Evolutionary conservation across 1,284 basidiomycete genomes (phyloP), one percentile per base, ranked within the genome.

Genomic region (Volvariella volvacea): DNA sequence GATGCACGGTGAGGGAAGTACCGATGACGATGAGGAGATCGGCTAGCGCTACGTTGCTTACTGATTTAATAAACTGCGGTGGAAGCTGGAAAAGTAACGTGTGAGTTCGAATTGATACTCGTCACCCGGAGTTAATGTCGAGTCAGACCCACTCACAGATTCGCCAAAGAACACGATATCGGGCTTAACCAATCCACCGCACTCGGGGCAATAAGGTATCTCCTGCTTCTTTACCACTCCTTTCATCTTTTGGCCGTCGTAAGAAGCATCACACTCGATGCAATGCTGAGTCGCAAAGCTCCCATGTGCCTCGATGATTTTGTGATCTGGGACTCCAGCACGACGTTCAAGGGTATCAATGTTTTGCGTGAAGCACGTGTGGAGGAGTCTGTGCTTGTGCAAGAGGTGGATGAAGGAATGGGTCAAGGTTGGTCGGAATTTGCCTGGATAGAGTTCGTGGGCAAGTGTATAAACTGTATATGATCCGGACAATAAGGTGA

Each of bases 131-230:
- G 41, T 32, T 44, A 15, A 45, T 45, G 7, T 38, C 12, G 28
- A 32, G n/a, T n/a, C n/a, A n/a, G n/a, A n/a, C n/a, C 20, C 19
- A 64, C 79, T 22, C 55, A 85, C 85, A 36, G 70, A 55, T 65
- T 95, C 92, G 39, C 92, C 92, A 57, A 95, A 95, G 66, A 96
- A 94, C n/a, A 94, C 89, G 39, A 95, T 95, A 56, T 94, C 87
- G 3, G 92, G 92, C 63, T 94, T 94, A 31, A 92, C 84, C 28
- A 90, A 67, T 0, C 88, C 88, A 0, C 65, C 66, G 55, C 88
- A 92, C 6, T 56, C 50, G 43, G 71, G 66, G 59, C 90, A 92
- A 38, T 64, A 68, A 4, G 89, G 81, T 28, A 89, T 78, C 46
- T 74, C 61, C 22, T 78, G 79, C 20, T 66, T 58, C 43, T 70